phyloP scores from a whole-genome alignment of 1,139 yeast species.

The Kodamaea arcana region DNA sequence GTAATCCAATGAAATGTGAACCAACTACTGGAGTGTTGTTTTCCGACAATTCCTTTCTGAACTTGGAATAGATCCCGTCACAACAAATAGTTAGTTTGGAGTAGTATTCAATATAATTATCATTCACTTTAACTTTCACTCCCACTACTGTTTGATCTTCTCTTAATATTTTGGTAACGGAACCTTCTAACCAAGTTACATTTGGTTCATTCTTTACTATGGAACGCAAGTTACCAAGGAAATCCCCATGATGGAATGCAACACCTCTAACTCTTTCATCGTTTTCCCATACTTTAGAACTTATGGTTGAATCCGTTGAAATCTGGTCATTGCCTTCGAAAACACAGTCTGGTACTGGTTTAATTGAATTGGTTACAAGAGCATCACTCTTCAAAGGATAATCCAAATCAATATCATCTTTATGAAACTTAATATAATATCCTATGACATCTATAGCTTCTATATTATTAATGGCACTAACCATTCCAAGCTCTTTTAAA shows the following conservation, averaged over 20 bases:
- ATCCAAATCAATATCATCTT: slow-evolving; percentile 53
- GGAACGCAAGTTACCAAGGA: slow-evolving; percentile 70
- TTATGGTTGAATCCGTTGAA: slow-evolving; percentile 45
- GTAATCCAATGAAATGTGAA: slow-evolving; percentile 84
- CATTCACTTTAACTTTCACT: slow-evolving; percentile 44
- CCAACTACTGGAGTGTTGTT: slow-evolving; percentile 62
- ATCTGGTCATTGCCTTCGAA: slow-evolving; percentile 54
- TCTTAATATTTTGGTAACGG: slow-evolving; percentile 61
- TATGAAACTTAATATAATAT: slow-evolving; percentile 69
- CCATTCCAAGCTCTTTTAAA: slow-evolving; percentile 75
- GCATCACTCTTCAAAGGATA: slow-evolving; percentile 65
- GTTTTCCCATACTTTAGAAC: slow-evolving; percentile 52
- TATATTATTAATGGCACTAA: slow-evolving; percentile 71
- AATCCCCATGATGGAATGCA: slow-evolving; percentile 89
- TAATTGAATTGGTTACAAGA: slow-evolving; percentile 37
- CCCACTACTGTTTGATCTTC: slow-evolving; percentile 60
- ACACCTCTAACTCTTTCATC: slow-evolving; percentile 68
- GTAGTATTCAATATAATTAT: slow-evolving; percentile 29
- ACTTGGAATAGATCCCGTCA: slow-evolving; percentile 93
- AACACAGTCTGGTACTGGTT: slow-evolving; percentile 54
- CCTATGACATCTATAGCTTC: slow-evolving; percentile 80
- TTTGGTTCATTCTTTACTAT: slow-evolving; percentile 66
- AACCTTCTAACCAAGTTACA: slow-evolving; percentile 77
- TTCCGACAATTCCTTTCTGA: slow-evolving; percentile 67
- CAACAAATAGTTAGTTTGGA: slow-evolving; percentile 74